Evolutionary conservation across 2,329 filamentous ascomycete genomes (phyloP).

Genomic region (Thelonectria discophora): DNA sequence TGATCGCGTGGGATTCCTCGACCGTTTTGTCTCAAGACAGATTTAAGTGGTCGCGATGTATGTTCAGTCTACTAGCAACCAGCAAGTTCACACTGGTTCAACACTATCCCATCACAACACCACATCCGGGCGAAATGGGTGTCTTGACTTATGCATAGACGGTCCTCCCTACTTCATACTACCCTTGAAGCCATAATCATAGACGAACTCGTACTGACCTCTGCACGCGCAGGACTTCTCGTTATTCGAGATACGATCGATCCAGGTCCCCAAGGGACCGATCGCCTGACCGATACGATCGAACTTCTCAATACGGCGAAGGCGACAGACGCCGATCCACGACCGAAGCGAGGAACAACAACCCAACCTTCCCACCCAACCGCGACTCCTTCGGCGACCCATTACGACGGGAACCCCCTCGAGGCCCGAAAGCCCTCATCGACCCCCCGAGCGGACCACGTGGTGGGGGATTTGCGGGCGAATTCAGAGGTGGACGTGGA

Average conservation of each 20-base stretch:
- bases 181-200: too few species aligned
- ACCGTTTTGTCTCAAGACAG: conserved; percentile 19
- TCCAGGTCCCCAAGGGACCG: conserved; percentile 74
- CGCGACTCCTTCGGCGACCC: conserved; percentile 67
- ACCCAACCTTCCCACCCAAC: conserved; percentile 67
- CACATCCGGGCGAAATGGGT: neutral
- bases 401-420: conserved; percentile 74
- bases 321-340: conserved; percentile 76
- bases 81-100: neutral
- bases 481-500: conserved; percentile 63
- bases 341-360: conserved; percentile 64
- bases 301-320: conserved; percentile 65
- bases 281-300: conserved; percentile 72
- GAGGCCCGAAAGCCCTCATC: conserved; percentile 81
- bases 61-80: conserved; percentile 17
- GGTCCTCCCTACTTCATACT: neutral
- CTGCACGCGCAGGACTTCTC: conserved; percentile 63
- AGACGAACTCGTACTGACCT: conserved; percentile 28
- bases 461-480: conserved; percentile 71
- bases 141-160: neutral
- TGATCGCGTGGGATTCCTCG: too few species aligned
- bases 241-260: conserved; percentile 67
- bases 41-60: conserved; percentile 37
- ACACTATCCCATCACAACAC: neutral
- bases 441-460: conserved; percentile 75